phyloP scores from a whole-genome alignment of 1,284 basidiomycete genomes.

The Pholiota adiposa region DNA sequence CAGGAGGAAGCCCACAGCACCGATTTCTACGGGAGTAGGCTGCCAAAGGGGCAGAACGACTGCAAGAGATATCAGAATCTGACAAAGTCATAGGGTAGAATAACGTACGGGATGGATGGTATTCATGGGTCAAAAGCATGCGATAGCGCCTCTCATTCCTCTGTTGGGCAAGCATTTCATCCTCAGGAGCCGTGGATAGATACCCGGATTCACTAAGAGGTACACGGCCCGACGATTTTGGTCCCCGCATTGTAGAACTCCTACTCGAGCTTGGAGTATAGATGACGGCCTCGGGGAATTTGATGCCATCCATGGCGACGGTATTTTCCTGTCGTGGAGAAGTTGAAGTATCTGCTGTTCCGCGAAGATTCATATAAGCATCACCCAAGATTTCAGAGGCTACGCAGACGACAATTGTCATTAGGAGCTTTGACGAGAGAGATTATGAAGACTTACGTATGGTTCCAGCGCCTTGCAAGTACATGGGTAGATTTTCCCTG shows the following conservation, averaged over 20 bases:
- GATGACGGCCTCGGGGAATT: slow-evolving; percentile 21
- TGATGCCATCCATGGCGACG: slow-evolving; percentile 25
- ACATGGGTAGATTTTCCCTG: slow-evolving; percentile 25
- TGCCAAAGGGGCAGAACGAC: slow-evolving; percentile 76
- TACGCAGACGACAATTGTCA: slow-evolving; percentile 9
- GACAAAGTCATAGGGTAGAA: background rate
- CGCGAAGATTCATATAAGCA: slow-evolving; percentile 8
- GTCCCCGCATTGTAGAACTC: slow-evolving; percentile 1
- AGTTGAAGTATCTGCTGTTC: background rate
- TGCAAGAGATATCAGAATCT: slow-evolving; percentile 29
- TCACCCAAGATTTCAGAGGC: slow-evolving; percentile 23
- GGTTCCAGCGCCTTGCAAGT: slow-evolving; percentile 15
- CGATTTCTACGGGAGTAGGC: slow-evolving; percentile 61
- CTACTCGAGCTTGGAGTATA: slow-evolving; percentile 13
- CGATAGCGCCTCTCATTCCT: slow-evolving; percentile 68
- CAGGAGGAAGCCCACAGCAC: slow-evolving; percentile 72
- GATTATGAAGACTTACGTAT: slow-evolving; percentile 21
- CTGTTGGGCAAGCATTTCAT: slow-evolving; percentile 32
- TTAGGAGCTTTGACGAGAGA: background rate
- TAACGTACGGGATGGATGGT: slow-evolving; percentile 67
- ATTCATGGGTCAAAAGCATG: slow-evolving; percentile 62
- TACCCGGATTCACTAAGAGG: slow-evolving; percentile 1
- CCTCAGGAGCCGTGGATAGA: background rate
- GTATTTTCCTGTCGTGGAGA: slow-evolving; percentile 32
- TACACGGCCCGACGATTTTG: background rate